Evolutionary conservation across 257 asterid species (phyloP).

Genomic region (Przewalskia tangutica): DNA sequence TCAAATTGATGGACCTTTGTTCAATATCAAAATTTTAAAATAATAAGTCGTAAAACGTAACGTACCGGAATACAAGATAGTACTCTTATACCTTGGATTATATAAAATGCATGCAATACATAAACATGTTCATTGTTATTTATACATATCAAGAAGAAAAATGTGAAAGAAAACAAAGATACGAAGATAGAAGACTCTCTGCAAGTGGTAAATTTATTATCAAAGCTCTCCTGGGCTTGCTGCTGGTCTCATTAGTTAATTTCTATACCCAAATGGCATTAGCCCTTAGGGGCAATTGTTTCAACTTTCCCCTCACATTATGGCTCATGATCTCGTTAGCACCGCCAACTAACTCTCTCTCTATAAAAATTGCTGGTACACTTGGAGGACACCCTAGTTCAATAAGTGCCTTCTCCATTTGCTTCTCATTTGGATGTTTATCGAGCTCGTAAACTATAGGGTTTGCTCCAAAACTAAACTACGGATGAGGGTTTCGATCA

Average conservation of each 20-base stretch:
- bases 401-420: not conserved
- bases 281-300: not conserved
- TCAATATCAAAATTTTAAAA: too few species aligned
- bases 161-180: too few species aligned
- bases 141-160: too few species aligned
- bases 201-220: not conserved
- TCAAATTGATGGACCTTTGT: too few species aligned
- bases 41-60: too few species aligned
- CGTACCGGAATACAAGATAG: too few species aligned
- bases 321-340: not conserved
- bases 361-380: not conserved
- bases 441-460: not conserved
- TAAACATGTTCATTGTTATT: too few species aligned
- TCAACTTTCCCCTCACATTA: not conserved
- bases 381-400: not conserved
- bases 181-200: not conserved
- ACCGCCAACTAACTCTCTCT: not conserved
- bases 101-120: too few species aligned
- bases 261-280: not conserved
- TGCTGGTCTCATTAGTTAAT: not conserved
- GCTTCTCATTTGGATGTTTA: not conserved
- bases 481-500: not conserved
- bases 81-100: too few species aligned
- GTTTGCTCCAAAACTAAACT: slow-evolving; percentile 1
- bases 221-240: not conserved